These are phyloP conservation scores for Chaetomiaceae sp. DNA, from an alignment of 2,329 filamentous ascomycete species.

Conservation along the genomic window DNA sequence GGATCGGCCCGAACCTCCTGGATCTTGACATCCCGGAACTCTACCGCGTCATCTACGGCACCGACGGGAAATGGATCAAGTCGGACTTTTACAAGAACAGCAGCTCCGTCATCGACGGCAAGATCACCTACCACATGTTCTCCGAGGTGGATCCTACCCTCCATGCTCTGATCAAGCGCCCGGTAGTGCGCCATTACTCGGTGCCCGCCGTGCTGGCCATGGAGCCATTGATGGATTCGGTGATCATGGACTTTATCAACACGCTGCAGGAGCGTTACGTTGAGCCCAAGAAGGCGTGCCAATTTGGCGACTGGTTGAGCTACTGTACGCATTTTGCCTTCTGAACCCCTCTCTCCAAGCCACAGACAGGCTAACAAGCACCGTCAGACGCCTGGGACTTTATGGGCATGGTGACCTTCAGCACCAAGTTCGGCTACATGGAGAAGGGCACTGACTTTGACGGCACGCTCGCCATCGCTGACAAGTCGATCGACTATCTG, in stretches of 20 bases:
- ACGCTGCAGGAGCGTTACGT: slow-evolving; percentile 32
- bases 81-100: slow-evolving; percentile 37
- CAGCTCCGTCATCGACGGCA: slow-evolving; percentile 33
- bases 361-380: neutral
- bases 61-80: slow-evolving; percentile 30
- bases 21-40: slow-evolving; percentile 53
- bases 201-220: slow-evolving; percentile 27
- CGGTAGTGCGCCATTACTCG: slow-evolving; percentile 37
- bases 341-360: too few species aligned
- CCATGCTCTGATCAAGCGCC: slow-evolving; percentile 36
- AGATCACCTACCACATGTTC: slow-evolving; percentile 38
- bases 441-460: slow-evolving; percentile 59
- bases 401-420: slow-evolving; percentile 50
- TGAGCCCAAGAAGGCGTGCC: slow-evolving; percentile 28
- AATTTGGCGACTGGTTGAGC: slow-evolving; percentile 39
- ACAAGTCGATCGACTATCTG: slow-evolving; percentile 25
- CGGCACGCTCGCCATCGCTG: slow-evolving; percentile 44
- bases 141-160: slow-evolving; percentile 32
- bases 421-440: slow-evolving; percentile 57
- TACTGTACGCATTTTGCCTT: slow-evolving; percentile 36
- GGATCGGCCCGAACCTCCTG: slow-evolving; percentile 42
- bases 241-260: slow-evolving; percentile 30
- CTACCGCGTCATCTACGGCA: slow-evolving; percentile 35
- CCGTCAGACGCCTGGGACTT: slow-evolving; percentile 37
- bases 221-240: slow-evolving; percentile 33